phyloP scores from a whole-genome alignment of 2,329 filamentous ascomycete genomes.

The Furcasterigmium sp. region DNA sequence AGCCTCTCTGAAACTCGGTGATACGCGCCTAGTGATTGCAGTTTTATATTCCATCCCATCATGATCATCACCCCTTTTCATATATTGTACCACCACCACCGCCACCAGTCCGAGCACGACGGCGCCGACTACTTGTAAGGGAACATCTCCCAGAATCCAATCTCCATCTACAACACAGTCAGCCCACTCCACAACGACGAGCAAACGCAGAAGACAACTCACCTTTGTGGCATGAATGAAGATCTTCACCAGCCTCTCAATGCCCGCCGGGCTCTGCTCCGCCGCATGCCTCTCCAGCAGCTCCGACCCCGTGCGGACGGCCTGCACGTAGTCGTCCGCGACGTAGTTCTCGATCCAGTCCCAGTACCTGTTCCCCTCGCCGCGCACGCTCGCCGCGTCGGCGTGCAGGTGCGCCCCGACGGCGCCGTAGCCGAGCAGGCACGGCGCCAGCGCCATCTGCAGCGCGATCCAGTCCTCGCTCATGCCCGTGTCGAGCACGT shows the following conservation, averaged over 20 bases:
- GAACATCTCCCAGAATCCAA: conserved; percentile 52
- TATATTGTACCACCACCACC: no score
- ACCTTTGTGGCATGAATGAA: conserved; percentile 86
- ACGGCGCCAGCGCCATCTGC: conserved; percentile 79
- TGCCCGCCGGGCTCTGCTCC: conserved; percentile 65
- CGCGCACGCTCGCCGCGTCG: conserved; percentile 52
- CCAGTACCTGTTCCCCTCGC: conserved; percentile 71
- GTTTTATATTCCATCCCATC: no score
- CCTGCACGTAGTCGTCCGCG: conserved; percentile 70
- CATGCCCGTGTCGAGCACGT: conserved; percentile 82
- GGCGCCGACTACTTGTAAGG: conserved; percentile 17
- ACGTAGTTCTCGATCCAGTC: conserved; percentile 89
- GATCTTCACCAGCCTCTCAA: conserved; percentile 79
- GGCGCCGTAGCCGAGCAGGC: conserved; percentile 81
- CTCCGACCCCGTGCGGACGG: conserved; percentile 67
- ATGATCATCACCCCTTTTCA: no score
- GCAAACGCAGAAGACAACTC: conserved; percentile 19
- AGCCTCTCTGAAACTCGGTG: no score
- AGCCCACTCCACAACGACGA: neutral
- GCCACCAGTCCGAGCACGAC: no score
- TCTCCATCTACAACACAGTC: conserved; percentile 37
- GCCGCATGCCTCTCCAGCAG: conserved; percentile 70
- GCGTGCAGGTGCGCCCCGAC: conserved; percentile 68
- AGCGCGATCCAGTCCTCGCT: conserved; percentile 85
- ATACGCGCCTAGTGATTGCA: no score